Evolutionary conservation across 441 rosid genomes (phyloP).

Genomic region (Aleurites moluccanus): DNA sequence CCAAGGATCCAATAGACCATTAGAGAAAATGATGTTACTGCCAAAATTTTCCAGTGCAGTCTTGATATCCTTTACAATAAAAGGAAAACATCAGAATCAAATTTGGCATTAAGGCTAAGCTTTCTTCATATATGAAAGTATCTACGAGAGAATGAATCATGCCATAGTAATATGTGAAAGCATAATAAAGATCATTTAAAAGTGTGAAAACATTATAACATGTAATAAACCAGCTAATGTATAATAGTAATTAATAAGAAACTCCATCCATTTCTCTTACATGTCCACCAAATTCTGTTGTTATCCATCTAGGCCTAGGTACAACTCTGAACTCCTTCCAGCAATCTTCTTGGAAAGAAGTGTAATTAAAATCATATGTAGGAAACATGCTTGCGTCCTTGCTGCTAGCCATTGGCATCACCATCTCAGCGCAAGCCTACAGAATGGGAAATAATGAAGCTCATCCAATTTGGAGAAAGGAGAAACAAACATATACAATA

Average conservation of each 20-base stretch:
- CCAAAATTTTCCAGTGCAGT: slow-evolving; percentile 62
- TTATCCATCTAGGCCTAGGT: slow-evolving; percentile 81
- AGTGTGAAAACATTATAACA: neutral
- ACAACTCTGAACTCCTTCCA: slow-evolving; percentile 50
- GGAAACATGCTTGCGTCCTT: slow-evolving; percentile 63
- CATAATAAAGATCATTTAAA: slow-evolving; percentile 2
- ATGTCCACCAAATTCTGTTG: slow-evolving; percentile 81
- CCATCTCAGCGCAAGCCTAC: slow-evolving; percentile 94
- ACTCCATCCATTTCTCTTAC: slow-evolving; percentile 37
- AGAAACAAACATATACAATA: neutral
- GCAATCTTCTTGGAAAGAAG: slow-evolving; percentile 63
- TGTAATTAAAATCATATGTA: slow-evolving; percentile 52
- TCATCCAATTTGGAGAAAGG: neutral
- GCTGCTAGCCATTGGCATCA: slow-evolving; percentile 84
- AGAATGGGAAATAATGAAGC: slow-evolving; percentile 19
- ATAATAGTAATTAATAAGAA: neutral
- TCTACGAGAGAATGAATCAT: neutral
- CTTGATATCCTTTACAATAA: slow-evolving; percentile 55
- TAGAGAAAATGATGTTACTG: slow-evolving; percentile 89
- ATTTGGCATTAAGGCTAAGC: neutral
- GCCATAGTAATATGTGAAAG: neutral
- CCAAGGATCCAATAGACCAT: slow-evolving; percentile 90
- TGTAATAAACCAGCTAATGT: neutral
- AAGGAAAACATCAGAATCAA: slow-evolving; percentile 12
- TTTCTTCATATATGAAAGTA: neutral